phyloP scores from a whole-genome alignment of 345 rosid species.

The Angophora floribunda region DNA sequence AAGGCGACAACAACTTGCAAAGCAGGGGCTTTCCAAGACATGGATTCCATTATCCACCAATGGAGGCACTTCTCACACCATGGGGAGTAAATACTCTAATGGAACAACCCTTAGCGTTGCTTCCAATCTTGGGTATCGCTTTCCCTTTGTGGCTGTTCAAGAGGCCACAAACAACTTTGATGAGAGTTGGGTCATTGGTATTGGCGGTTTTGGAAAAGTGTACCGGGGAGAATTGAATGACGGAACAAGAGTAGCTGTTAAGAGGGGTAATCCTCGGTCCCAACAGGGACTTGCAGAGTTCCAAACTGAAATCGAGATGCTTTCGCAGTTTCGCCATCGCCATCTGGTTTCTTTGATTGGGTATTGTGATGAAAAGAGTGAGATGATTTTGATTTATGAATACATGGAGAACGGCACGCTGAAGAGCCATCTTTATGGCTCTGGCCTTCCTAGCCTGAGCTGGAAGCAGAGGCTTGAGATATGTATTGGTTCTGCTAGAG shows the following conservation, averaged over 20 bases:
- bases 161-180: conserved; percentile 71
- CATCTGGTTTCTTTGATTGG: conserved; percentile 87
- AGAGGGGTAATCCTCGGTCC: conserved; percentile 66
- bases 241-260: conserved; percentile 61
- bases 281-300: conserved; percentile 79
- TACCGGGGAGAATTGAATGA: conserved; percentile 54
- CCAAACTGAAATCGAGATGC: conserved; percentile 71
- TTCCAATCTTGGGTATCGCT: conserved; percentile 38
- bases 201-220: conserved; percentile 81
- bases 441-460: conserved; percentile 40
- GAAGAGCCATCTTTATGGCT: conserved; percentile 62
- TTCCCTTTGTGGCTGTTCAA: conserved; percentile 44
- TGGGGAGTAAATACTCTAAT: conserved; percentile 43
- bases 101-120: conserved; percentile 37
- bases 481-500: conserved; percentile 66
- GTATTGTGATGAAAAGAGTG: conserved; percentile 61
- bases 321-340: conserved; percentile 72
- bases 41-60: conserved; percentile 52
- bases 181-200: conserved; percentile 56
- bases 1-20: conserved; percentile 14
- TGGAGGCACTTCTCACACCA: conserved; percentile 33
- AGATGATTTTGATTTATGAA: conserved; percentile 75
- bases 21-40: conserved; percentile 41
- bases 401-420: conserved; percentile 77
- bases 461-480: conserved; percentile 67